A percentile compares a stretch with the other conserved stretches of the same genome.
Evolutionary conservation across 371 early-diverging fungal species (phyloP).

Genomic region (Syncephalastrum sp.): DNA sequence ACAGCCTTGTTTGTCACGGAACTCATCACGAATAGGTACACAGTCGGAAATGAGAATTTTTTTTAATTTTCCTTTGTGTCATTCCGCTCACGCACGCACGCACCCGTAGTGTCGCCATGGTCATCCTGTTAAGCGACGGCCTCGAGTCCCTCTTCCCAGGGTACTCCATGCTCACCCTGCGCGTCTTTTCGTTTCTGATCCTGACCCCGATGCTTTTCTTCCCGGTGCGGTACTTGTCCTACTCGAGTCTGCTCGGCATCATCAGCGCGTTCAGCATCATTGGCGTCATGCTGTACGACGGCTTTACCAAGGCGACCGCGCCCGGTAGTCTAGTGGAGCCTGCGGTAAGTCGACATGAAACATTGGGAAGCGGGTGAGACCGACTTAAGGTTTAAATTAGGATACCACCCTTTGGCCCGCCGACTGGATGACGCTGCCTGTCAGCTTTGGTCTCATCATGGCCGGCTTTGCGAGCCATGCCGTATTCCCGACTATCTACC

Average conservation of each 20-base stretch:
- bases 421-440: conserved; percentile 30
- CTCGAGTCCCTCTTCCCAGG: conserved; percentile 43
- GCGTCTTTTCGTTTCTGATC: conserved; percentile 36
- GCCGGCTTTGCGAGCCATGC: conserved; percentile 52
- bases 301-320: conserved; percentile 38
- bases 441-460: conserved; percentile 47
- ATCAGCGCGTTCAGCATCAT: conserved; percentile 44
- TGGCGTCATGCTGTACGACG: conserved; percentile 46
- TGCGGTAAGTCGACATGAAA: conserved; percentile 34
- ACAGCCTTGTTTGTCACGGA: conserved; percentile 63
- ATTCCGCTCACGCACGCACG: not conserved
- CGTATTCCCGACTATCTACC: conserved; percentile 47
- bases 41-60: not conserved
- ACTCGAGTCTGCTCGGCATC: conserved; percentile 53
- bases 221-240: conserved; percentile 50
- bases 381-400: conserved; percentile 17
- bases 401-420: conserved; percentile 36
- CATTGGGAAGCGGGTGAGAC: not conserved
- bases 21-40: conserved; percentile 58
- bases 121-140: conserved; percentile 44
- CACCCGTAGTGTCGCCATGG: conserved; percentile 29
- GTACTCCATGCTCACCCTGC: conserved; percentile 19
- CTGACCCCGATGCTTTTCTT: conserved; percentile 49
- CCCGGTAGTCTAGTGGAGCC: conserved; percentile 66
- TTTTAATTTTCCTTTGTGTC: conserved; percentile 4